phyloP scores from a whole-genome alignment of 2,329 filamentous ascomycete species.

The Bipolaris bicolor region DNA sequence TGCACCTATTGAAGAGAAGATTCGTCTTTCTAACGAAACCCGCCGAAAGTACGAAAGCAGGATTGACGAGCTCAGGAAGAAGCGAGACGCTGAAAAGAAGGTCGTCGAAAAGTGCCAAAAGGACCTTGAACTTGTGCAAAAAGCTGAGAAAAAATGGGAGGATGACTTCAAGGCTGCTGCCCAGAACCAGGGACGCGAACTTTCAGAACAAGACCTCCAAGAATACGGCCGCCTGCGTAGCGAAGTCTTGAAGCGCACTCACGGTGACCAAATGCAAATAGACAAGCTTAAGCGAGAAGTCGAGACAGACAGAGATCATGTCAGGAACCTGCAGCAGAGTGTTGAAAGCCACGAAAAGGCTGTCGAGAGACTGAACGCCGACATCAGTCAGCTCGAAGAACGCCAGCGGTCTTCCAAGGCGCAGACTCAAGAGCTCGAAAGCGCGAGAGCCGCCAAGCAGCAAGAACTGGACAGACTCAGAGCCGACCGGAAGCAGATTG shows the following conservation, averaged over 20 bases:
- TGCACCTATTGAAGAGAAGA: slow-evolving; percentile 90
- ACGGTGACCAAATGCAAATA: slow-evolving; percentile 79
- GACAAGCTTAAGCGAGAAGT: slow-evolving; percentile 87
- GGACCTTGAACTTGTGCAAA: slow-evolving; percentile 82
- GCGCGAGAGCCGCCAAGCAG: slow-evolving; percentile 86
- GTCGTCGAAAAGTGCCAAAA: slow-evolving; percentile 77
- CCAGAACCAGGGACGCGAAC: slow-evolving; percentile 82
- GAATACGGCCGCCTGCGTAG: slow-evolving; percentile 86
- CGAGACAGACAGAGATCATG: slow-evolving; percentile 89
- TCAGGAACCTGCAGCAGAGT: slow-evolving; percentile 86
- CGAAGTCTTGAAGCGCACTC: slow-evolving; percentile 82
- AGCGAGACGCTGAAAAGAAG: slow-evolving; percentile 73
- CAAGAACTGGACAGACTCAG: slow-evolving; percentile 77
- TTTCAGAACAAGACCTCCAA: slow-evolving; percentile 84
- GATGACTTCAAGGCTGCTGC: slow-evolving; percentile 83
- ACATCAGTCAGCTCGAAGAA: slow-evolving; percentile 71
- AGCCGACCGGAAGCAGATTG: slow-evolving; percentile 56
- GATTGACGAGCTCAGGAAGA: slow-evolving; percentile 73
- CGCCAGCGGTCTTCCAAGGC: slow-evolving; percentile 69
- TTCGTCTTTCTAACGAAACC: slow-evolving; percentile 73
- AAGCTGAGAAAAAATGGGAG: slow-evolving; percentile 87
- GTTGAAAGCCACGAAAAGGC: slow-evolving; percentile 79
- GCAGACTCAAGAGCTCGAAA: slow-evolving; percentile 69
- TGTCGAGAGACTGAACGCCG: slow-evolving; percentile 74
- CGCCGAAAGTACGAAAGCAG: slow-evolving; percentile 71